A percentile compares a stretch with the other conserved stretches of the same genome.
Evolutionary conservation across 2,329 filamentous ascomycete species (phyloP).

Genomic region (Fusarium illudens): DNA sequence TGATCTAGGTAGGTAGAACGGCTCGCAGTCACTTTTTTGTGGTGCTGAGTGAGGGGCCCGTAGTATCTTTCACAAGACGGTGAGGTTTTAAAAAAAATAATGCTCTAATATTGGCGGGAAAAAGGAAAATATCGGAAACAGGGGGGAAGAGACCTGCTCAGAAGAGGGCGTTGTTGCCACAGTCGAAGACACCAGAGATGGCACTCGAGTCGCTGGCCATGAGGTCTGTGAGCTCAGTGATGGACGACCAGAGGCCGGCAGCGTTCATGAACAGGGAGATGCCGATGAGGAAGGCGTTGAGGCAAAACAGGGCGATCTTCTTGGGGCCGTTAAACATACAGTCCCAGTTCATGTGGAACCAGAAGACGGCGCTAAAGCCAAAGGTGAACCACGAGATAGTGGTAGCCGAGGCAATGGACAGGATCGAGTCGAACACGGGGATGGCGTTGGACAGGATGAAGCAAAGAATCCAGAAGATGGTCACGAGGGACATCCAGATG

Average conservation of each 20-base stretch:
- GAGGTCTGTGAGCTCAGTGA: conserved; percentile 45
- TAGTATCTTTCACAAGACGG: conserved; percentile 25
- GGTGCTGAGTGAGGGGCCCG: conserved; percentile 4
- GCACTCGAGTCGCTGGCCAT: conserved; percentile 41
- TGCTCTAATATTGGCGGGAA: conserved; percentile 17
- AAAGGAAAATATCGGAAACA: conserved; percentile 23
- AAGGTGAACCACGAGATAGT: conserved; percentile 51
- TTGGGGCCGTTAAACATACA: conserved; percentile 41
- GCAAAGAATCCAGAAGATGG: conserved; percentile 46
- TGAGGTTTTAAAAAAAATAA: conserved; percentile 8
- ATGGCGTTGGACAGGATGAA: conserved; percentile 50
- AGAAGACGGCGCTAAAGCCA: conserved; percentile 48
- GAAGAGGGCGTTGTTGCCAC: conserved; percentile 48
- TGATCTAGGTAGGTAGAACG: conserved; percentile 21
- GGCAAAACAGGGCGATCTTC: conserved; percentile 41
- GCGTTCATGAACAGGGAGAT: conserved; percentile 49
- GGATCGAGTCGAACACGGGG: conserved; percentile 50
- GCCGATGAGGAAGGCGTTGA: conserved; percentile 45
- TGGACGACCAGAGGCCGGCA: conserved; percentile 48
- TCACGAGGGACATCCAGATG: conserved; percentile 47
- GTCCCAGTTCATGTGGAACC: conserved; percentile 50
- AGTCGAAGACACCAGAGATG: conserved; percentile 46
- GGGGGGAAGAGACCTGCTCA: conserved; percentile 29
- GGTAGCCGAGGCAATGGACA: conserved; percentile 48
- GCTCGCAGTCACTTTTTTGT: conserved; percentile 21